Evolutionary conservation across 2,329 filamentous ascomycete genomes (phyloP).

Genomic region (Apiospora sp.): DNA sequence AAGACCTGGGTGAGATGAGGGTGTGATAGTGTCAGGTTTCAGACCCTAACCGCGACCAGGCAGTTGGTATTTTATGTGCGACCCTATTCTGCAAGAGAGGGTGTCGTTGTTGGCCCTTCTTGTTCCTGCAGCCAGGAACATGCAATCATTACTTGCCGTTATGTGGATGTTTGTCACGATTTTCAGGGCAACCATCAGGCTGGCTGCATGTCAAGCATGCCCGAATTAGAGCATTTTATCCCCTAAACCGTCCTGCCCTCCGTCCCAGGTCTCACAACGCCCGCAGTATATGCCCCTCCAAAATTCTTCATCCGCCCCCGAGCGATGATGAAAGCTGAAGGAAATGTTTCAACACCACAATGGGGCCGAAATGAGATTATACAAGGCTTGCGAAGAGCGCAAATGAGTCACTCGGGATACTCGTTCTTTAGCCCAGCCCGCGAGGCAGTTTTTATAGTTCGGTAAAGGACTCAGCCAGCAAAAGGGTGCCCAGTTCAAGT

Average conservation of each 20-base stretch:
- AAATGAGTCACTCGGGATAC: constrained; percentile 7
- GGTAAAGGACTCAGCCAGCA: background rate
- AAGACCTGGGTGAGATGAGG: background rate
- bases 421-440: background rate
- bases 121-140: too few species aligned
- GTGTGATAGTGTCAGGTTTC: background rate
- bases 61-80: background rate
- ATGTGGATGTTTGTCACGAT: background rate
- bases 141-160: too few species aligned
- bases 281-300: background rate
- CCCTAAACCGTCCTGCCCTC: background rate
- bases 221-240: background rate
- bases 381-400: background rate
- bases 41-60: background rate
- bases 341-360: background rate
- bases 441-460: background rate
- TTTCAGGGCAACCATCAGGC: background rate
- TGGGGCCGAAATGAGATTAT: background rate
- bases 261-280: background rate
- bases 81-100: background rate
- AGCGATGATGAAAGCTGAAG: background rate
- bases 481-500: background rate
- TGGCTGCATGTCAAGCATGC: background rate
- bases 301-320: background rate
- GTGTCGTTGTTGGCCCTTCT: background rate